Evolutionary conservation across 2,329 filamentous ascomycete species (phyloP), one percentile per base, ranked within the genome.

Genomic region (Arthrobotrys entomopaga): DNA sequence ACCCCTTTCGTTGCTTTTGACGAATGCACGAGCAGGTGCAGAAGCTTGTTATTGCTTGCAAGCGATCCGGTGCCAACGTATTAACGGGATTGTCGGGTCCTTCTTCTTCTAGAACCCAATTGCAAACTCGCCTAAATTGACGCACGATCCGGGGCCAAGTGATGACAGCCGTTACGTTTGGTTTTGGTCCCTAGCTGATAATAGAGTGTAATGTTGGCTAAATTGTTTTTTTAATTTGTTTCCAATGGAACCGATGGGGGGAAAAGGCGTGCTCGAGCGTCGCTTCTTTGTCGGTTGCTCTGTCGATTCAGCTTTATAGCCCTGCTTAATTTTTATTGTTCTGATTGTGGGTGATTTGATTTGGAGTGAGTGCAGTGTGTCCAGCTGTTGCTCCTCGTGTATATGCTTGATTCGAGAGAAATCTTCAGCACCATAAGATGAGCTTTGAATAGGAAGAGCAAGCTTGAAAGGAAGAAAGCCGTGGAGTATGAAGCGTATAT

Each of bases 21-120:
- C 3, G 40, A 29, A 71, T 46, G 59, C 66, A 64, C 66, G 46
- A 64, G 59, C 58, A 40, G 52, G 56, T 59, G 58, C 58, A 57
- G 49, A 48, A 60, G 59, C 59, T 53, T 65, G 53, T 46, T 65
- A 10, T 19, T 61, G 63, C 43, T 61, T 49, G 59, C 70, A 74
- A 74, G 70, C 70, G 70, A 74, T 53, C 56, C 63, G 67, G 63
- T 34, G 29, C 29, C 29, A 34, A 34, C 29, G 6, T 34, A 43
- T 57, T 74, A 74, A 63, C 56, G 57, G 61, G 50, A 49, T 52
- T 58, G 70, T 61, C 60, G 67, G 48, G 40, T 34, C 29, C 29
- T 34, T 34, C 19, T 71, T 24, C 48, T 74, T 74, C 70, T 74
- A 74, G 70, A 74, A 74, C 52, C 67, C 52, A 60, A 61, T 54